phyloP scores from a whole-genome alignment of 176 grass and related monocot species.

The Eleusine coracana region DNA sequence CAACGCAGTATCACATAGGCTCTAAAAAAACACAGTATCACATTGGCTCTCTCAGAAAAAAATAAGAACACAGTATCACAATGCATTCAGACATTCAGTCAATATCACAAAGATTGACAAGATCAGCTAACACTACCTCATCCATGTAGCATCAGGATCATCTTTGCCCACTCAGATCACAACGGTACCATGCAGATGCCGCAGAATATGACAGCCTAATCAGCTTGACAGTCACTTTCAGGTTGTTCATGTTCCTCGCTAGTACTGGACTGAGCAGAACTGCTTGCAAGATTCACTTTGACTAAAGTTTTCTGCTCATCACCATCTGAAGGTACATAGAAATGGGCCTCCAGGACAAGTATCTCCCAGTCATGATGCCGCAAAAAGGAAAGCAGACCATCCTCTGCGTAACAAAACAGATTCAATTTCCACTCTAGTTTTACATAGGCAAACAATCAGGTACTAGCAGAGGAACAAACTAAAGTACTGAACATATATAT shows the following conservation, averaged over 20 bases:
- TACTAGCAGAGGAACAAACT: neutral
- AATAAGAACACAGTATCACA: neutral
- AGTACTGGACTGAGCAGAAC: neutral
- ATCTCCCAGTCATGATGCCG: constrained; percentile 86
- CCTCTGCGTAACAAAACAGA: constrained; percentile 42
- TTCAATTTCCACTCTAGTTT: neutral
- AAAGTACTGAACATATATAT: neutral
- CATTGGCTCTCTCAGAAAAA: too few species aligned
- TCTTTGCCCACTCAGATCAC: neutral
- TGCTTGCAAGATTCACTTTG: constrained; percentile 47
- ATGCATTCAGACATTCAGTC: neutral
- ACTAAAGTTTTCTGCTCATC: constrained; percentile 48
- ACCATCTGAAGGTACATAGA: constrained; percentile 69
- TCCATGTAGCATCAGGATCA: neutral
- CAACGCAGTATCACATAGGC: too few species aligned
- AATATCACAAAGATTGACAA: neutral
- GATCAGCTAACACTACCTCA: neutral
- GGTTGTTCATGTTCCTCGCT: constrained; percentile 19
- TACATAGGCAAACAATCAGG: neutral
- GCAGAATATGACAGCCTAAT: constrained; percentile 9
- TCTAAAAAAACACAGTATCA: neutral
- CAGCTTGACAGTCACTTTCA: constrained; percentile 19
- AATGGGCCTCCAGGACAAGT: constrained; percentile 66
- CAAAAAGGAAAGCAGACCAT: constrained; percentile 77
- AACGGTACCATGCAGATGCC: neutral